Base-by-base conservation (phyloP, 2,329 filamentous ascomycete species). In the Daldinia eschscholtzii region DNA sequence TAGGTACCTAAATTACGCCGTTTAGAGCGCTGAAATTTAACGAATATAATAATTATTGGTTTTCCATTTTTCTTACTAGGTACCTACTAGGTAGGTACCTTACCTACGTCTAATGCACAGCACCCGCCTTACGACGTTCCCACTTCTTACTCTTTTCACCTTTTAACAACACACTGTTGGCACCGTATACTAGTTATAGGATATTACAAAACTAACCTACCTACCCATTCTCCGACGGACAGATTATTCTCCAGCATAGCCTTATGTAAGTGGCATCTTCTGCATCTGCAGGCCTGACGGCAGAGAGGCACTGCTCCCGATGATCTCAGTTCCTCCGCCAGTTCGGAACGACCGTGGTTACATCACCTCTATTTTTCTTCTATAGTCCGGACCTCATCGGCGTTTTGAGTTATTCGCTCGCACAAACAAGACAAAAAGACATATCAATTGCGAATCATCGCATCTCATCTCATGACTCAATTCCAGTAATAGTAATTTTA, bases 221-320 rank as follows among this genome's bases (percentile, higher is more conserved):
- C 26, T 39, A 39, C 23, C 37, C 23, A 42, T 59, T 37, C 48
- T 10, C 50, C 37, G 26, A 33, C 57, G 15, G 26, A 23, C 35
- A 56, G 13, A 30, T 26, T 46, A 42, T 57, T 52, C 46, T 63
- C 57, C 28, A 58, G 50, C 63, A 66, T 64, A 66, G 65, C 63
- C 65, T 64, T 66, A 67, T 56, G 65, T 68, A 62, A 68, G 65
- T 64, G 35, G 44, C 30, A 28, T 23, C 20, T 23, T 23, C 20
- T 23, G 20, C 20, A 23, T 64, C 59, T 69, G 63, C 63, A 65
- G 39, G 57, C 48, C 41, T 70, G 56, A 68, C 65, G 18, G 57
- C 62, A 71, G 62, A 26, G 30, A 18, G 63, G 68, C 68, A 58
- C 28, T 67, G 67, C 67, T 61, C 61, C 61, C 53, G 37, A 70